Evolutionary conservation across 1,139 yeast species (phyloP).

Genomic region (Meyerozyma sp.): DNA sequence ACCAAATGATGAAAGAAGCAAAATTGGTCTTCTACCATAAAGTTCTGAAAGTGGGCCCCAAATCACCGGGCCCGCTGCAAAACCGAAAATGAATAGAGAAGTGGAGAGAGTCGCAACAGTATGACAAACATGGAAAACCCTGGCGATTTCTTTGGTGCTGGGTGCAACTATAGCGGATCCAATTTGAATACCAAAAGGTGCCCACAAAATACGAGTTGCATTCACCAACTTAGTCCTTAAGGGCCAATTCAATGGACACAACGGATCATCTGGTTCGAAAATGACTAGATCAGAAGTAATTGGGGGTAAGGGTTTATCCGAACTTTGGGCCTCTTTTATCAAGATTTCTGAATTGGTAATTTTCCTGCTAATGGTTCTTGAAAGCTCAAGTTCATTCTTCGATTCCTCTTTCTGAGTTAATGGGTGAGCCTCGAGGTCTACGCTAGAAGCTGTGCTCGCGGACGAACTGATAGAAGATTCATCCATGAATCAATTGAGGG

Average conservation of each 20-base stretch:
- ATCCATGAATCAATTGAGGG: too few species aligned
- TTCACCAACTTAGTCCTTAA: background rate
- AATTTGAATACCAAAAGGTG: background rate
- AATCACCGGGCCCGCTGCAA: conserved; percentile 3
- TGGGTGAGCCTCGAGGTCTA: too few species aligned
- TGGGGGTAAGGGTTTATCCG: background rate
- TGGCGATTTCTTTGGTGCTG: background rate
- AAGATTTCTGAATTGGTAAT: background rate
- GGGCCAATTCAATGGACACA: conserved; percentile 3
- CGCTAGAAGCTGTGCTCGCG: too few species aligned
- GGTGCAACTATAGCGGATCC: conserved; percentile 2
- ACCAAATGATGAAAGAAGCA: background rate
- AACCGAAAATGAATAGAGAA: conserved; percentile 2
- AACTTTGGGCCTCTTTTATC: background rate
- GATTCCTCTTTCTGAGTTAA: too few species aligned
- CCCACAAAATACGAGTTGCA: background rate
- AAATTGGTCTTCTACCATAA: background rate
- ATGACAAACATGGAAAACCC: conserved; percentile 1
- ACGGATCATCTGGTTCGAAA: conserved; percentile 1
- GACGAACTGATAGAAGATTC: too few species aligned
- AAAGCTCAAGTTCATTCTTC: background rate
- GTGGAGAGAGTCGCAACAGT: conserved; percentile 1
- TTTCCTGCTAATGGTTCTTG: background rate
- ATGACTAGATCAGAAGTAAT: background rate
- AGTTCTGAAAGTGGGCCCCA: conserved; percentile 4